phyloP scores from a whole-genome alignment of 2,329 filamentous ascomycete genomes.

The Pyrenochaeta sp. region DNA sequence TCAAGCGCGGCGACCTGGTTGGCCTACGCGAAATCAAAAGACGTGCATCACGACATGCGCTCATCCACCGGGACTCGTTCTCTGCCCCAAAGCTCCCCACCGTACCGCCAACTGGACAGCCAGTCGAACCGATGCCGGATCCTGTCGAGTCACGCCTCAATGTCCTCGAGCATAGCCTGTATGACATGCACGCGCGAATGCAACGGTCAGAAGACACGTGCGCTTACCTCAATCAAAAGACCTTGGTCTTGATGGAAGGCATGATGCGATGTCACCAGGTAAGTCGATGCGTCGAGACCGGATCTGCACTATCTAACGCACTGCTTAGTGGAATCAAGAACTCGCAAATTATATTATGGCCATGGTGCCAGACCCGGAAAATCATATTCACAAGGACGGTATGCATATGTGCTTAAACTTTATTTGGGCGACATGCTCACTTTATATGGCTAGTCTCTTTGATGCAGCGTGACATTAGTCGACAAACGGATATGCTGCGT shows the following conservation, averaged over 20 bases:
- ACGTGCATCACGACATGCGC: conserved; percentile 86
- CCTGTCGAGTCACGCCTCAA: conserved; percentile 77
- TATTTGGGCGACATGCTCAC: conserved; percentile 34
- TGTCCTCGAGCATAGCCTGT: conserved; percentile 80
- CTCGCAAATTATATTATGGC: conserved; percentile 77
- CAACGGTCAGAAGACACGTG: conserved; percentile 84
- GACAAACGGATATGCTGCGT: conserved; percentile 66
- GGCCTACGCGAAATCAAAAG: conserved; percentile 95
- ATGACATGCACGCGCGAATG: conserved; percentile 78
- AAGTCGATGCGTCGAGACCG: conserved; percentile 34
- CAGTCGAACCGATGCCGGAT: conserved; percentile 82
- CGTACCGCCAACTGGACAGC: conserved; percentile 81
- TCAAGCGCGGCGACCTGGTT: conserved; percentile 91
- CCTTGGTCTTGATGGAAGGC: conserved; percentile 82
- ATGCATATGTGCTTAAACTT: conserved; percentile 51
- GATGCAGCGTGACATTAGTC: conserved; percentile 69
- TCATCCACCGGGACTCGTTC: conserved; percentile 92
- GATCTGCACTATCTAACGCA: conserved; percentile 33
- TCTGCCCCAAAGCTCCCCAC: conserved; percentile 72
- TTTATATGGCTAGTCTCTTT: conserved; percentile 43
- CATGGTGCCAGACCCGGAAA: conserved; percentile 77
- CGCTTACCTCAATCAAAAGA: conserved; percentile 79
- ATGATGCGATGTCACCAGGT: conserved; percentile 75
- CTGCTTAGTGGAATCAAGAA: conserved; percentile 78
- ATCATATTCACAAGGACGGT: conserved; percentile 83